A percentile compares a stretch with the other conserved stretches of the same genome.
Conservation (phyloP, 2,329 filamentous ascomycete genomes). For the Botrytis squamosa region DNA sequence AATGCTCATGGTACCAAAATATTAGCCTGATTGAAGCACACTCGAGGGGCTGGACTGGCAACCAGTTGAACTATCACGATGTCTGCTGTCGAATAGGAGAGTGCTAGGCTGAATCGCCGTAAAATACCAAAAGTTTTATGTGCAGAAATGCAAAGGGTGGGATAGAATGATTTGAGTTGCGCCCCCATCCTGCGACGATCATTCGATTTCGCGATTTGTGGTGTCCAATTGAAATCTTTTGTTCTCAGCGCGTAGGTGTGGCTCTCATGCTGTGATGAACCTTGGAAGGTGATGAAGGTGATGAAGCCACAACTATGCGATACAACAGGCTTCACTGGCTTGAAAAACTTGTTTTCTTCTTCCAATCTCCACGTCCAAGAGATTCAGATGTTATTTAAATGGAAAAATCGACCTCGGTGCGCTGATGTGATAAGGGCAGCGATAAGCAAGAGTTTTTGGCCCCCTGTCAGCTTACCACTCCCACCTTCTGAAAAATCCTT, state of each 20-base stretch:
- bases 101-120: neutral
- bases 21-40: neutral
- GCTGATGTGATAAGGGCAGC: constrained; percentile 9
- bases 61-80: neutral
- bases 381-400: neutral
- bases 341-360: neutral
- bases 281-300: neutral
- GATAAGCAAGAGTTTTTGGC: neutral
- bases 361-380: neutral
- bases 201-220: neutral
- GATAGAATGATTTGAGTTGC: neutral
- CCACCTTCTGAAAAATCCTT: constrained; percentile 2
- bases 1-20: neutral
- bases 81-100: too few relatives aligned
- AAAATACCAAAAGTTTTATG: neutral
- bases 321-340: neutral
- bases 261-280: neutral
- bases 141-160: neutral
- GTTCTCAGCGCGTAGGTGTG: neutral
- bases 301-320: neutral
- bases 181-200: neutral
- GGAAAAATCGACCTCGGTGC: neutral
- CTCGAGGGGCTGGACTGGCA: neutral
- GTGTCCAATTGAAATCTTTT: neutral
- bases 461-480: constrained; percentile 7